phyloP scores from a whole-genome alignment of 2,329 filamentous ascomycete genomes.

The Fusarium nanum region DNA sequence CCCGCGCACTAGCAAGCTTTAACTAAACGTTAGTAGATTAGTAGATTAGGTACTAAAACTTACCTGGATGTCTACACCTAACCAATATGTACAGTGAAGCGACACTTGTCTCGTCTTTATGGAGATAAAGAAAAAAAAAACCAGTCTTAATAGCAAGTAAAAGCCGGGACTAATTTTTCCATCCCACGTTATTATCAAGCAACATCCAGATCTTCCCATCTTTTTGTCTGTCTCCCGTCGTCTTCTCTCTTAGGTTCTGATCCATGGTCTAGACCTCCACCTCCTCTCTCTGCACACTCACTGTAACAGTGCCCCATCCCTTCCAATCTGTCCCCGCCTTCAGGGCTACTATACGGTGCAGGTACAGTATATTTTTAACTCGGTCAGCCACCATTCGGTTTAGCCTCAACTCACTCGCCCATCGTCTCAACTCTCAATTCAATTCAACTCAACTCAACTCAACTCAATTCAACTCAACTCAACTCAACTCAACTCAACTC shows the following conservation, averaged over 20 bases:
- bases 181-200: not conserved
- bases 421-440: not conserved
- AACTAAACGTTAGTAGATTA: not conserved
- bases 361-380: slow-evolving; percentile 39
- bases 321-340: slow-evolving; percentile 15
- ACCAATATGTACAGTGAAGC: not conserved
- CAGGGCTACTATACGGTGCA: slow-evolving; percentile 23
- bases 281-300: not conserved
- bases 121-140: not conserved
- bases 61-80: not conserved
- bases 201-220: not conserved
- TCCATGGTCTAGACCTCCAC: not conserved
- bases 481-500: slow-evolving; percentile 13
- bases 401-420: slow-evolving; percentile 23
- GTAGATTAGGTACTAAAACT: not conserved
- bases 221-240: not conserved
- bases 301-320: slow-evolving; percentile 19
- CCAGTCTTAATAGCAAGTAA: not conserved
- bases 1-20: not conserved
- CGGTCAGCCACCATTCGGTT: slow-evolving; percentile 33
- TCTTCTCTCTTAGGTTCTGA: not conserved
- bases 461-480: not conserved
- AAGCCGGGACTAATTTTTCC: not conserved
- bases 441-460: not conserved
- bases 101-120: not conserved